phyloP scores from a whole-genome alignment of 495 filamentous ascomycete genomes.

The Penicillium chermesinum region DNA sequence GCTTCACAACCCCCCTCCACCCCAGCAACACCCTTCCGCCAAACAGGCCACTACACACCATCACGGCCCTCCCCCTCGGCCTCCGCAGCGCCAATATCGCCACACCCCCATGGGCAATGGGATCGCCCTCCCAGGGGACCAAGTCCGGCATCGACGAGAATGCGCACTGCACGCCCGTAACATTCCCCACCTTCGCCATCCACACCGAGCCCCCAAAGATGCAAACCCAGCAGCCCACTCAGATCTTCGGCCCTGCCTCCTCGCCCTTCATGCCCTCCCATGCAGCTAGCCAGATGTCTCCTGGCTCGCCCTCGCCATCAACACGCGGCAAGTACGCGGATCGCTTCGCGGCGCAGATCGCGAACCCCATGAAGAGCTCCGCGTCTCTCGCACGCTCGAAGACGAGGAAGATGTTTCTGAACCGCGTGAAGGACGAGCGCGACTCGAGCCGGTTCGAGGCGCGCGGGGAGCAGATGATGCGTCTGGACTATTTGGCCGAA shows the following conservation, averaged over 20 bases:
- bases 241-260: slow-evolving; percentile 6
- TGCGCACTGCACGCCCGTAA: slow-evolving; percentile 6
- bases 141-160: slow-evolving; percentile 7
- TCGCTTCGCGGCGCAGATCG: slow-evolving; percentile 25
- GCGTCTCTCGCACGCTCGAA: slow-evolving; percentile 25
- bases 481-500: slow-evolving; percentile 42
- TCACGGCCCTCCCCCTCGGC: slow-evolving; percentile 48
- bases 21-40: slow-evolving; percentile 30
- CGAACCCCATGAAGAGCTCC: slow-evolving; percentile 24
- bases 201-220: slow-evolving; percentile 8
- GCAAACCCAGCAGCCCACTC: slow-evolving; percentile 5
- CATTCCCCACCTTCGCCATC: slow-evolving; percentile 13
- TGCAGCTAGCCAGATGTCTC: slow-evolving; percentile 4
- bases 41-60: slow-evolving; percentile 43
- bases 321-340: slow-evolving; percentile 22
- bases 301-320: slow-evolving; percentile 11
- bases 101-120: slow-evolving; percentile 27
- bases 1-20: slow-evolving; percentile 41
- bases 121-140: slow-evolving; percentile 8
- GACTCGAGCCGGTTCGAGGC: slow-evolving; percentile 64
- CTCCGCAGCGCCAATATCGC: slow-evolving; percentile 20
- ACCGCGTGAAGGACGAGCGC: slow-evolving; percentile 65
- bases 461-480: slow-evolving; percentile 71
- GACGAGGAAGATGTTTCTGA: slow-evolving; percentile 60
- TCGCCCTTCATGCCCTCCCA: slow-evolving; percentile 2